These are phyloP conservation scores for Malus hybrid DNA, from an alignment of 331 rosid species.

Conservation along the genomic window DNA sequence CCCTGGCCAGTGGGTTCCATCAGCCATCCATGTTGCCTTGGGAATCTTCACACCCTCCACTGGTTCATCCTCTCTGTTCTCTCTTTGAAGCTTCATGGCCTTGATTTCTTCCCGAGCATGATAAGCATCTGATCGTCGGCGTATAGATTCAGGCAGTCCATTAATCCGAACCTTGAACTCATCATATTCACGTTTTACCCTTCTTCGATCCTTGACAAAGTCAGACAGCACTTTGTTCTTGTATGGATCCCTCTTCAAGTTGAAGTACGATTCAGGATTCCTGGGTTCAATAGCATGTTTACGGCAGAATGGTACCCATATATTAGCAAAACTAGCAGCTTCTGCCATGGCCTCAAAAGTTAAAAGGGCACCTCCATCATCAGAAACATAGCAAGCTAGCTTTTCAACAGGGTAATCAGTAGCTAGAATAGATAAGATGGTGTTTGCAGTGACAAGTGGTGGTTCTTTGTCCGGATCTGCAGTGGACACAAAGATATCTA, in stretches of 20 bases:
- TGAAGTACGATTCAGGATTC: conserved; percentile 79
- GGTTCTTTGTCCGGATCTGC: conserved; percentile 90
- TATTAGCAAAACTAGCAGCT: conserved; percentile 76
- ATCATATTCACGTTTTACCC: conserved; percentile 75
- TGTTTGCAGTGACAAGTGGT: conserved; percentile 76
- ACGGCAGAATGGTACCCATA: conserved; percentile 83
- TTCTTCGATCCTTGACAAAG: conserved; percentile 78
- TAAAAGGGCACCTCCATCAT: conserved; percentile 77
- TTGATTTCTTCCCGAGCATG: conserved; percentile 67
- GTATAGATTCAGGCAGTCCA: conserved; percentile 71
- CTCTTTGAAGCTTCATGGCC: conserved; percentile 56
- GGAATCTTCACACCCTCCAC: conserved; percentile 43
- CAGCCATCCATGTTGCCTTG: conserved; percentile 83
- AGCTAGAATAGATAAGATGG: conserved; percentile 72
- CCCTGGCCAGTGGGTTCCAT: conserved; percentile 82
- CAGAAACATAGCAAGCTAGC: conserved; percentile 85
- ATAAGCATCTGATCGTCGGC: conserved; percentile 72
- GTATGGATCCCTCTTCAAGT: conserved; percentile 65
- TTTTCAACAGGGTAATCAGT: conserved; percentile 75
- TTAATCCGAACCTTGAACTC: conserved; percentile 80
- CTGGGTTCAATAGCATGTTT: conserved; percentile 74
- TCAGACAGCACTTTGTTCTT: conserved; percentile 68
- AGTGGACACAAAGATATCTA: conserved; percentile 75
- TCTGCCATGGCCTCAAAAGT: conserved; percentile 93
- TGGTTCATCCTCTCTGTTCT: conserved; percentile 55